phyloP scores from a whole-genome alignment of 192 early-diverging fungal species.

The Martensiomyces pterosporus region DNA sequence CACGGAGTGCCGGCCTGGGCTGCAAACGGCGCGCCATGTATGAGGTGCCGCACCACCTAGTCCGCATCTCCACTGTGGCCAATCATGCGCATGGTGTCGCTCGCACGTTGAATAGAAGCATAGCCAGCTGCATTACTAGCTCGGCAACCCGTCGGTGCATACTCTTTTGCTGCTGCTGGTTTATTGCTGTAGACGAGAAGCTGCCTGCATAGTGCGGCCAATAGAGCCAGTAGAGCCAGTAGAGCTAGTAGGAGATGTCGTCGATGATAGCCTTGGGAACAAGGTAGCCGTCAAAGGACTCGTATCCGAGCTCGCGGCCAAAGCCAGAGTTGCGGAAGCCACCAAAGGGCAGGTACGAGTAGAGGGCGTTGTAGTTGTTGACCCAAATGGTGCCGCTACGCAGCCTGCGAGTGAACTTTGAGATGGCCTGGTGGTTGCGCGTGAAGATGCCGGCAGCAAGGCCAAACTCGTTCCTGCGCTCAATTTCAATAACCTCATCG shows the following conservation, averaged over 20 bases:
- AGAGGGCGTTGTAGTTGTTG: conserved; percentile 57
- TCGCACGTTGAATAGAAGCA: no score
- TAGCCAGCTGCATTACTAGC: no score
- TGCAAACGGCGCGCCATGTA: no score
- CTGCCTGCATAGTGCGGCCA: no score
- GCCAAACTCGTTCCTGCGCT: conserved; percentile 52
- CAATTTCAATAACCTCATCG: conserved; percentile 51
- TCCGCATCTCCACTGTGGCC: no score
- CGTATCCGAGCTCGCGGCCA: conserved; percentile 56
- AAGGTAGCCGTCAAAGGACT: conserved; percentile 52
- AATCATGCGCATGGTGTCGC: no score
- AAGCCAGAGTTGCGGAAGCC: conserved; percentile 58
- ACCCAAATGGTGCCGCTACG: conserved; percentile 57
- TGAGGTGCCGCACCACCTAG: no score
- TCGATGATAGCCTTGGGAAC: conserved; percentile 44
- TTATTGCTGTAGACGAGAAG: no score
- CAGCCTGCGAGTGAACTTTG: conserved; percentile 41
- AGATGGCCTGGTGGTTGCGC: conserved; percentile 34
- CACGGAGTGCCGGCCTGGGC: no score
- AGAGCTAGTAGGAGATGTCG: conserved; percentile 22
- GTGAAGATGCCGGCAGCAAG: conserved; percentile 56
- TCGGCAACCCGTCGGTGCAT: no score
- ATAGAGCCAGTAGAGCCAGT: no score
- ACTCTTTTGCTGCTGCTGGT: no score
- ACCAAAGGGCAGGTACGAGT: conserved; percentile 57